Evolutionary conservation across 257 asterid species (phyloP).

Genomic region (Oldenlandia corymbosa): DNA sequence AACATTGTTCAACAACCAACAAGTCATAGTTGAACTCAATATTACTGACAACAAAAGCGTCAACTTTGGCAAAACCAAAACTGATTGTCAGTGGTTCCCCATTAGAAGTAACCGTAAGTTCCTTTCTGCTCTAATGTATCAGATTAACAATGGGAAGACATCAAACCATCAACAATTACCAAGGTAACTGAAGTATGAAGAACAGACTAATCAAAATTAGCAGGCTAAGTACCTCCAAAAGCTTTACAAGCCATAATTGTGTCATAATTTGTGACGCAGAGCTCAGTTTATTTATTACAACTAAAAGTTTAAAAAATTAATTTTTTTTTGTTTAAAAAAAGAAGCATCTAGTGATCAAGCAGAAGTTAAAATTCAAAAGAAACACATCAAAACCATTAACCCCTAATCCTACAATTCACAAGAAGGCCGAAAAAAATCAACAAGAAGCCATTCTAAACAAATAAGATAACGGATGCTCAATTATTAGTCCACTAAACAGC

Average conservation of each 20-base stretch:
- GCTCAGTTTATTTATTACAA: no score
- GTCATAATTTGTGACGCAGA: not conserved
- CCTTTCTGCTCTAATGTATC: not conserved
- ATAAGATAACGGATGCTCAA: not conserved
- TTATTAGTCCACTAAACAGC: not conserved
- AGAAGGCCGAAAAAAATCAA: not conserved
- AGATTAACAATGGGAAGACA: not conserved
- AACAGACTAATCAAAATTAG: no score
- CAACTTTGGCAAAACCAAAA: not conserved
- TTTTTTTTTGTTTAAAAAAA: no score
- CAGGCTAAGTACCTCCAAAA: not conserved
- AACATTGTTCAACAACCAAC: not conserved
- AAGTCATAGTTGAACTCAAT: not conserved
- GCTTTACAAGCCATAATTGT: not conserved
- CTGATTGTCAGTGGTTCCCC: no score
- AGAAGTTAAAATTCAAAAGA: not conserved
- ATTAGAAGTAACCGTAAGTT: not conserved
- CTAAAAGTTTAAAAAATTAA: no score
- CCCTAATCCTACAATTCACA: not conserved
- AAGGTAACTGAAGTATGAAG: not conserved
- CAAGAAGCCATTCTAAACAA: not conserved
- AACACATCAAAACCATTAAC: not conserved
- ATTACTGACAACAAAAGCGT: no score
- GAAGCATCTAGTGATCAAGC: no score
- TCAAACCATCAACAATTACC: not conserved